Conservation (phyloP, 495 filamentous ascomycete species). For the Aspergillus campestris region DNA sequence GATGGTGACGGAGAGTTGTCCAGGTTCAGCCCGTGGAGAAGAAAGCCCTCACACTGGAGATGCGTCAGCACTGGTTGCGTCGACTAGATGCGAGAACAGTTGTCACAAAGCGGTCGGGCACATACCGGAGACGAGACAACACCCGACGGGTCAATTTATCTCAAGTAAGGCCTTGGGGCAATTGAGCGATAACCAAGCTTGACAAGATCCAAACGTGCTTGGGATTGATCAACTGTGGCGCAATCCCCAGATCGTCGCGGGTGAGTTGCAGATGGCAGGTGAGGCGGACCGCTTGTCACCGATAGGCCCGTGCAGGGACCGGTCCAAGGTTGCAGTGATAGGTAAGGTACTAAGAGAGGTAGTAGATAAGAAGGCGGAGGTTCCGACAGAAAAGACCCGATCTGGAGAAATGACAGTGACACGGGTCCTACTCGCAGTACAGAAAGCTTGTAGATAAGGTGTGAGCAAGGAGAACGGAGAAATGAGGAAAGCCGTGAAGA, state of each 20-base stretch:
- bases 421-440: neutral
- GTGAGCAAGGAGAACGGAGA: constrained; percentile 9
- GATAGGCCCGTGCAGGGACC: constrained; percentile 9
- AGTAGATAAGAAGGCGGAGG: constrained; percentile 1
- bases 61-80: constrained; percentile 1
- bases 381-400: neutral
- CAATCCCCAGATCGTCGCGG: too few relatives aligned
- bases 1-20: constrained; percentile 2
- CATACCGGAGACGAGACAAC: constrained; percentile 22
- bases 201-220: neutral
- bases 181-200: too few relatives aligned
- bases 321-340: too few relatives aligned
- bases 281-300: constrained; percentile 17
- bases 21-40: constrained; percentile 13
- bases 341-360: neutral
- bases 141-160: neutral
- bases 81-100: constrained; percentile 4
- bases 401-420: neutral
- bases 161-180: neutral
- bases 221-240: constrained; percentile 2
- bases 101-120: constrained; percentile 14
- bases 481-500: constrained; percentile 11
- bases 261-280: neutral
- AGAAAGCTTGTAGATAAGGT: constrained; percentile 2
- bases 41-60: constrained; percentile 16